Evolutionary conservation across 1,139 yeast species (phyloP).

Genomic region (Candida frijolesensis): DNA sequence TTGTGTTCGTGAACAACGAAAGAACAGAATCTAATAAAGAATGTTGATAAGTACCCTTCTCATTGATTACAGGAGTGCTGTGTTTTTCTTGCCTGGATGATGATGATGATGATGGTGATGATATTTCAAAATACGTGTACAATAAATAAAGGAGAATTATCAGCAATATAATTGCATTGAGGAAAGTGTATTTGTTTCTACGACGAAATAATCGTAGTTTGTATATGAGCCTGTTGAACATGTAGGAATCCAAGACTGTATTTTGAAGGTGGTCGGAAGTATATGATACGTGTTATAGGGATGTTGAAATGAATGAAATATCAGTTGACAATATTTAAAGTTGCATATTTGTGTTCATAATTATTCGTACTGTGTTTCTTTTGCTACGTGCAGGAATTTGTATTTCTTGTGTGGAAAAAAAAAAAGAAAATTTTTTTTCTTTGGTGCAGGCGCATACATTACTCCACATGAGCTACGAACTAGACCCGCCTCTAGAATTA

Average conservation of each 20-base stretch:
- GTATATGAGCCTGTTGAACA: conserved; percentile 1
- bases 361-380: no score
- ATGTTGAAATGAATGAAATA: neutral
- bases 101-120: neutral
- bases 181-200: conserved; percentile 6
- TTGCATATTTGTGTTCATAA: no score
- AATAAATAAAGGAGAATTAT: conserved; percentile 6
- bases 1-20: conserved; percentile 1
- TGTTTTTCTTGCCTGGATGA: neutral
- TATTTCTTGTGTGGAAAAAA: no score
- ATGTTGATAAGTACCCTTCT: conserved; percentile 8
- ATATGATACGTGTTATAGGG: neutral
- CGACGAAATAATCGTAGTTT: conserved; percentile 12
- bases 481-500: no score
- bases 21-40: neutral
- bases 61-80: conserved; percentile 5
- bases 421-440: no score
- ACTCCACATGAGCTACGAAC: no score
- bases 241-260: neutral
- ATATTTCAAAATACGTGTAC: neutral
- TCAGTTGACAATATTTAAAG: no score
- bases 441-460: no score
- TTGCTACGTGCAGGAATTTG: no score
- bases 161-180: conserved; percentile 8
- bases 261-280: neutral